These are phyloP conservation scores for Zygotorulaspora danielsina DNA, from an alignment of 805 yeast species.

Conservation along the genomic window DNA sequence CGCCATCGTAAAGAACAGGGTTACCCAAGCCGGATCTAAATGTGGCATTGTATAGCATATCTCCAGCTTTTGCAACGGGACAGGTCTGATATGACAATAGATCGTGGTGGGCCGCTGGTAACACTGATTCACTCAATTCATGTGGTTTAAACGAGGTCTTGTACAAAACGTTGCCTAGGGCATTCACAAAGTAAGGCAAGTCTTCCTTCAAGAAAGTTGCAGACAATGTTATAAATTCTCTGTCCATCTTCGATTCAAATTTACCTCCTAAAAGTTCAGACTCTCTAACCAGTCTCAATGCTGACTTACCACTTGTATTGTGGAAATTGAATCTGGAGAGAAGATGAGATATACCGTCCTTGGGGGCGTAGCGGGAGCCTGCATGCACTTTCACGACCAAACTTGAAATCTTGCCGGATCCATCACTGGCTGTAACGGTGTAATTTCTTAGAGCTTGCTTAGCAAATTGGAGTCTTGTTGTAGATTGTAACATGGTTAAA, in stretches of 20 bases:
- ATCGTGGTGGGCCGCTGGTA: constrained; percentile 73
- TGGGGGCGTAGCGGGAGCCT: constrained; percentile 69
- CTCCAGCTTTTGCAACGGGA: constrained; percentile 61
- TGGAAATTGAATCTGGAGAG: constrained; percentile 79
- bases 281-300: constrained; percentile 90
- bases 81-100: constrained; percentile 46
- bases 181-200: constrained; percentile 87
- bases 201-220: constrained; percentile 82
- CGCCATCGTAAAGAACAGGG: constrained; percentile 71
- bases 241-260: constrained; percentile 62
- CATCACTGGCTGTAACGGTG: constrained; percentile 50
- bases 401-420: constrained; percentile 64
- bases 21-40: constrained; percentile 88
- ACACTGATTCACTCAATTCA: constrained; percentile 76
- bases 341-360: constrained; percentile 82
- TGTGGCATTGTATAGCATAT: constrained; percentile 71
- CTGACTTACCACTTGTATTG: constrained; percentile 78
- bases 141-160: constrained; percentile 74
- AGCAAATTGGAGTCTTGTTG: constrained; percentile 23
- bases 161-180: constrained; percentile 68
- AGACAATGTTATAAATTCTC: constrained; percentile 78
- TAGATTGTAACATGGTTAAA: constrained; percentile 17
- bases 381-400: constrained; percentile 78
- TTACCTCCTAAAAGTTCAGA: constrained; percentile 88
- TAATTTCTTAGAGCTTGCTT: constrained; percentile 36